phyloP scores from a whole-genome alignment of 164 flowering plant species.

The Protea cynaroides region DNA sequence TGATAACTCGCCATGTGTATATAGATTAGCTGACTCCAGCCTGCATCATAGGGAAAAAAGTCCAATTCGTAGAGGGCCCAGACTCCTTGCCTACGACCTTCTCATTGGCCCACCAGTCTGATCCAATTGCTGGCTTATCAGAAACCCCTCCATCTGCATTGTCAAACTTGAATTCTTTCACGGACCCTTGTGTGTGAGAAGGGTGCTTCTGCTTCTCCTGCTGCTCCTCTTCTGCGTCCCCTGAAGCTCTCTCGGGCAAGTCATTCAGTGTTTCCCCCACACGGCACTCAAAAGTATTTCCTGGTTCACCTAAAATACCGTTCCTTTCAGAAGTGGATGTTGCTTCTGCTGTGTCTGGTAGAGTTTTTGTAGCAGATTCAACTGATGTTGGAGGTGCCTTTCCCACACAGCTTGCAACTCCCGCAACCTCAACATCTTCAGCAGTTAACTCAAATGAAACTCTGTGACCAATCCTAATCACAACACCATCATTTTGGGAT shows the following conservation, averaged over 20 bases:
- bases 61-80: slow-evolving; percentile 46
- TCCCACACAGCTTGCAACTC: slow-evolving; percentile 48
- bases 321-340: slow-evolving; percentile 15
- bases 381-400: slow-evolving; percentile 23
- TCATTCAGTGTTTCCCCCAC: slow-evolving; percentile 14
- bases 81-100: slow-evolving; percentile 39
- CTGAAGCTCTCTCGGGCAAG: slow-evolving; percentile 17
- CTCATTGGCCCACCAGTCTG: slow-evolving; percentile 79
- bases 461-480: slow-evolving; percentile 49
- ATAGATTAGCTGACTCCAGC: slow-evolving; percentile 60
- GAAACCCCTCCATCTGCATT: slow-evolving; percentile 43
- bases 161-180: slow-evolving; percentile 84
- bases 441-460: slow-evolving; percentile 74
- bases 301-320: slow-evolving; percentile 12
- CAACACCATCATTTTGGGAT: slow-evolving; percentile 21
- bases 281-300: slow-evolving; percentile 11
- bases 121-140: slow-evolving; percentile 29
- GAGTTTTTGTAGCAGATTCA: slow-evolving; percentile 21
- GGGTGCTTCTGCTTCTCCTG: slow-evolving; percentile 35
- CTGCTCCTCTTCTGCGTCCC: slow-evolving; percentile 18
- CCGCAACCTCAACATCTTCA: slow-evolving; percentile 21
- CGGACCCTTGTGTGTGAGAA: slow-evolving; percentile 47
- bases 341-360: slow-evolving; percentile 9
- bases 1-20: not conserved
- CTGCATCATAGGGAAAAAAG: slow-evolving; percentile 74